Conservation (phyloP, 139 green algal genomes). For the Zygnema cylindricum region DNA sequence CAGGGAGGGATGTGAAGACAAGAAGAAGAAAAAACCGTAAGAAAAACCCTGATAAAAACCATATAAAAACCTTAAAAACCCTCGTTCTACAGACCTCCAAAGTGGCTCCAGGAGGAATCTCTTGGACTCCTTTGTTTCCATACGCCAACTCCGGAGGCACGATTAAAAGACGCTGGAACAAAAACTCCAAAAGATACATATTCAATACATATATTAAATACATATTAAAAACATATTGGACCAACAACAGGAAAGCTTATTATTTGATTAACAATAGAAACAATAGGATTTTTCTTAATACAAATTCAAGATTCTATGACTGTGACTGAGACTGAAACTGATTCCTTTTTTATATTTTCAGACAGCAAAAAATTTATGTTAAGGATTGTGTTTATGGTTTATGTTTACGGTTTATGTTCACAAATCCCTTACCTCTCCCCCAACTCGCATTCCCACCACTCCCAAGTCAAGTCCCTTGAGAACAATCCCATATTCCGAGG, state of each 20-base stretch:
- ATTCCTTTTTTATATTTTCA: no score
- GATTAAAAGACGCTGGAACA: constrained; percentile 41
- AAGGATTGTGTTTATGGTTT: no score
- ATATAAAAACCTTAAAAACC: background rate
- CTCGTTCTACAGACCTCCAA: constrained; percentile 14
- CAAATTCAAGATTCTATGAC: no score
- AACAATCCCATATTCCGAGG: constrained; percentile 65
- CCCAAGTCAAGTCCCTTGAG: constrained; percentile 67
- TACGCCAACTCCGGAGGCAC: constrained; percentile 59
- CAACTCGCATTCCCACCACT: constrained; percentile 74
- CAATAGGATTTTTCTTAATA: no score
- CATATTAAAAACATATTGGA: no score
- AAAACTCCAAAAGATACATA: no score
- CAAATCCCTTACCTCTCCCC: constrained; percentile 40
- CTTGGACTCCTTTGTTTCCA: constrained; percentile 42
- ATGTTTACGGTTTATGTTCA: no score
- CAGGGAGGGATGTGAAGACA: background rate
- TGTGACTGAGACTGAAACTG: no score
- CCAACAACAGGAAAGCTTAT: no score
- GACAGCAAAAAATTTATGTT: background rate
- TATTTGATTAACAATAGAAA: no score
- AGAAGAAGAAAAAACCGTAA: background rate
- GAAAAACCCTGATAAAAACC: background rate
- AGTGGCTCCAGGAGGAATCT: constrained; percentile 55
- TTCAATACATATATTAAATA: no score